phyloP scores from a whole-genome alignment of 2,329 filamentous ascomycete genomes.

The Epichloe gansuensis region DNA sequence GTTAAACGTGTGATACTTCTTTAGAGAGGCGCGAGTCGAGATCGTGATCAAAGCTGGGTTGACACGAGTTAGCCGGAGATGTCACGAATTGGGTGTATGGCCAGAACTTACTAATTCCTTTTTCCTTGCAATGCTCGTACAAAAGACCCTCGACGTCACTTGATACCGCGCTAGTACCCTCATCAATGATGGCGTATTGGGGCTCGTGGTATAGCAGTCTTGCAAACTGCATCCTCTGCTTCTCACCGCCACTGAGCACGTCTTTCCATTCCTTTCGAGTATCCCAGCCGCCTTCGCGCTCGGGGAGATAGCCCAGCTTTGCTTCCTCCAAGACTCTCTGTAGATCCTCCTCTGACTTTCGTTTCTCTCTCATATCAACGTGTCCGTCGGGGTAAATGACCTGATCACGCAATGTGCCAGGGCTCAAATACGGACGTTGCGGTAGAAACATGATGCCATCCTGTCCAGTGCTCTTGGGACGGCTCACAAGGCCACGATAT shows the following conservation, averaged over 20 bases:
- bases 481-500: conserved; percentile 81
- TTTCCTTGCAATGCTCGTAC: conserved; percentile 86
- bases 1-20: conserved; percentile 91
- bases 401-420: conserved; percentile 88
- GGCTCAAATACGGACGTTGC: conserved; percentile 81
- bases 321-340: conserved; percentile 70
- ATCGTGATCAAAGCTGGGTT: conserved; percentile 77
- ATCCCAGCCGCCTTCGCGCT: conserved; percentile 92
- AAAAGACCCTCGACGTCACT: conserved; percentile 88
- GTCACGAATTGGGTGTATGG: not conserved
- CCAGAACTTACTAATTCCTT: conserved; percentile 67
- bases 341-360: conserved; percentile 66
- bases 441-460: conserved; percentile 99
- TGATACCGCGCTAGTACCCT: conserved; percentile 87
- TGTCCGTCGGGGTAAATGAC: conserved; percentile 96
- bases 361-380: conserved; percentile 77
- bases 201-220: conserved; percentile 89
- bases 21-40: conserved; percentile 83
- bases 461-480: conserved; percentile 64
- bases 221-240: conserved; percentile 88
- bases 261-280: conserved; percentile 98
- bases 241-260: conserved; percentile 91
- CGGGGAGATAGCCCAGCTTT: conserved; percentile 74
- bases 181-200: conserved; percentile 85
- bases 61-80: conserved; percentile 6